Evolutionary conservation across 257 asterid genomes (phyloP).

Genomic region (Striga asiatica): DNA sequence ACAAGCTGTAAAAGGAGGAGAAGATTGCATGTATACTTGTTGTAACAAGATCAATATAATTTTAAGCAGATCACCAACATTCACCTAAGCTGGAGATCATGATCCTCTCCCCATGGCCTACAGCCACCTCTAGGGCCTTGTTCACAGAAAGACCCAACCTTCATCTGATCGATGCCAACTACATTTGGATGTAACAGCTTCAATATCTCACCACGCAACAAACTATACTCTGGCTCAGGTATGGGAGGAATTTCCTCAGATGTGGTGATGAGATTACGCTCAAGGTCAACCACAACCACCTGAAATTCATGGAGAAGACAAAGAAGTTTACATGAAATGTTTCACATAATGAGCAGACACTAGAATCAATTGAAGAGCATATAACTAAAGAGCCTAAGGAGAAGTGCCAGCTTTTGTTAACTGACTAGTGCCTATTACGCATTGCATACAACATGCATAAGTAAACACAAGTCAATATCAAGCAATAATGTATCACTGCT

Average conservation of each 20-base stretch:
- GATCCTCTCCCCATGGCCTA: constrained; percentile 80
- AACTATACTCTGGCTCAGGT: constrained; percentile 88
- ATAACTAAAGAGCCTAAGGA: background rate
- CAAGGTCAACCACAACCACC: constrained; percentile 97
- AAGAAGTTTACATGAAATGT: constrained; percentile 8
- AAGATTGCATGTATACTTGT: no score
- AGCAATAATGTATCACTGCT: background rate
- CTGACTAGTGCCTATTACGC: background rate
- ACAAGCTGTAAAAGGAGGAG: constrained; percentile 14
- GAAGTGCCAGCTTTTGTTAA: background rate
- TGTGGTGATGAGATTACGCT: constrained; percentile 75
- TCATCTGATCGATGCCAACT: constrained; percentile 81
- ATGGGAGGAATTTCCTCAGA: constrained; percentile 87
- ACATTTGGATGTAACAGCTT: constrained; percentile 72
- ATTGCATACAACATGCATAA: background rate
- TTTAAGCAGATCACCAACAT: constrained; percentile 19
- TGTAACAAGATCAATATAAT: no score
- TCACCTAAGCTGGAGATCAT: constrained; percentile 80
- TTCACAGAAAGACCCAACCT: constrained; percentile 36
- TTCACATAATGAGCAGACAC: constrained; percentile 2
- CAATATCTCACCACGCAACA: constrained; percentile 65
- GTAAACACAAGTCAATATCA: constrained; percentile 8
- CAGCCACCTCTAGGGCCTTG: constrained; percentile 39
- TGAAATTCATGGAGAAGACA: constrained; percentile 25
- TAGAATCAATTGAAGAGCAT: background rate